phyloP scores from a whole-genome alignment of 1,139 yeast genomes.

The Geotrichum macrosporum region DNA sequence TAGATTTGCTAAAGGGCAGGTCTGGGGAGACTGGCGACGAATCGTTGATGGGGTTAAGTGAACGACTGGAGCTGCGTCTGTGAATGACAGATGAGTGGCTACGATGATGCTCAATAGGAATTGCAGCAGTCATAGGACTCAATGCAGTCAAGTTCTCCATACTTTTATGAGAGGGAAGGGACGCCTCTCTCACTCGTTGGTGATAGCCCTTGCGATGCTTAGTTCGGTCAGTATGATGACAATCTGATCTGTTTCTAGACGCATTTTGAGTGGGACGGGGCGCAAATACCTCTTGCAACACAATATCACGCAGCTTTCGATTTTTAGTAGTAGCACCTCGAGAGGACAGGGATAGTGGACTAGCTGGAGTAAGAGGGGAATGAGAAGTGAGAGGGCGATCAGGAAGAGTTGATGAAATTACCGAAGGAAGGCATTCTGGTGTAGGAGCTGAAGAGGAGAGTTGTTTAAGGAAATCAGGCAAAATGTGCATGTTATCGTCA shows the following conservation, averaged over 20 bases:
- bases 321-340: conserved; percentile 65
- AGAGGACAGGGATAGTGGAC: conserved; percentile 25
- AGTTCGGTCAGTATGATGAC: background rate
- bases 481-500: conserved; percentile 83
- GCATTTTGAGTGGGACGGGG: conserved; percentile 34
- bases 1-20: background rate
- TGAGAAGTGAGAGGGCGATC: conserved; percentile 1
- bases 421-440: conserved; percentile 15
- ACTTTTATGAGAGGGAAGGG: conserved; percentile 15
- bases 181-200: conserved; percentile 4
- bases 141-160: conserved; percentile 16
- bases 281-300: conserved; percentile 65
- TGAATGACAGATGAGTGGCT: conserved; percentile 15
- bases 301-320: conserved; percentile 59
- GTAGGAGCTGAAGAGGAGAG: conserved; percentile 54
- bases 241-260: conserved; percentile 1
- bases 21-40: conserved; percentile 10
- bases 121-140: background rate
- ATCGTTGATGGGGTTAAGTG: conserved; percentile 9
- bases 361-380: conserved; percentile 16
- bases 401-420: background rate
- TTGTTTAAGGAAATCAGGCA: conserved; percentile 71
- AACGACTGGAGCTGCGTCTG: conserved; percentile 12
- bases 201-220: background rate
- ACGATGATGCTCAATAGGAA: conserved; percentile 15